Evolutionary conservation across 805 yeast genomes (phyloP), one percentile per base, ranked within the genome.

Genomic region (Metschnikowia kunwiensis): DNA sequence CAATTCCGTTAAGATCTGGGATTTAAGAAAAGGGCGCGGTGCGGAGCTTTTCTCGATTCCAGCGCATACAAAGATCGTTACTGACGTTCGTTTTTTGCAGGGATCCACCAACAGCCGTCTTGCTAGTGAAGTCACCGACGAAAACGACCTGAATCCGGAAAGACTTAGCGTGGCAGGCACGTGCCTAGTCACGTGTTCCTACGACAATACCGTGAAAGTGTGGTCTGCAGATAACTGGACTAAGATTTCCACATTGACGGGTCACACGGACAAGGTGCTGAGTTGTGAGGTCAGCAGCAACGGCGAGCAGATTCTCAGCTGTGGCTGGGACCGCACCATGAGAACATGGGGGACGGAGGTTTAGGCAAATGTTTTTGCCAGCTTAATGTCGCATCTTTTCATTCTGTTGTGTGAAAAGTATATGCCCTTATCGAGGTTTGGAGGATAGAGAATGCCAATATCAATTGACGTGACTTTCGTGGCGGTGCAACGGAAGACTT

Each of bases 271-370:
- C 42, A 81, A 82, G 49, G 77, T 86, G 3, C 77, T 88, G 81
- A 64, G 80, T 38, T 72, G 83, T 31, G 95, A 84, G 52, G 50
- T 82, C 1, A 54, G 70, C 8, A 37, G 46, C 1, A 63, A 69
- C 36, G 72, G 72, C 6, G 49, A 61, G 6, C 51, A 41, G 22
- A 59, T 88, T 1, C 71, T 76, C 1, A 74, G 82, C 30, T 73
- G 86, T 32, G 89, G 95, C 14, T 88, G 95, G 95, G 96, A 88
- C 55, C 70, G 93, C 36, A 70, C 85, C 5, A 70, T 87, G 3
- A 84, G 83, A 53, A 36, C 84, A 27, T 84, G 87, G 87, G 36
- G n/a, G n/a, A n/a, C n/a, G n/a, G n/a, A n/a, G n/a, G n/a, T n/a
- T n/a, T n/a, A n/a, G n/a, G n/a, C n/a, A n/a, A n/a, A n/a, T n/a